phyloP scores from a whole-genome alignment of 1,284 basidiomycete species.

The Moniliophthora roreri region DNA sequence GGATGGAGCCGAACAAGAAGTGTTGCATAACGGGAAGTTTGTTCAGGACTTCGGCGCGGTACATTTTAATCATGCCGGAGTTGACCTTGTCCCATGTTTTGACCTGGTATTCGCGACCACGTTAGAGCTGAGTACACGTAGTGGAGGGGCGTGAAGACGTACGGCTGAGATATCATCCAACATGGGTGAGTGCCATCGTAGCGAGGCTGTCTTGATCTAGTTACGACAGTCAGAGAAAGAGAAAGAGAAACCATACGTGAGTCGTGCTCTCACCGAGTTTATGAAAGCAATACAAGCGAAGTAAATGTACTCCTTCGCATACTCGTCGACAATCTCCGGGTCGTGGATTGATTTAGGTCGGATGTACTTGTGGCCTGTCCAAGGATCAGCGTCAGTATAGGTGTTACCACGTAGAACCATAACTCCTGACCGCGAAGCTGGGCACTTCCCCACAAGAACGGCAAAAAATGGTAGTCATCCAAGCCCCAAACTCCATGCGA shows the following conservation, averaged over 20 bases:
- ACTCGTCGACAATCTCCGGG: conserved; percentile 90
- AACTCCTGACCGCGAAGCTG: conserved; percentile 65
- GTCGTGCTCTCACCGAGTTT: conserved; percentile 70
- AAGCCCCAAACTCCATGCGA: conserved; percentile 99
- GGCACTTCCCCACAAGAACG: conserved; percentile 89
- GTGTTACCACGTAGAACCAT: not conserved
- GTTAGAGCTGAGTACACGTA: not conserved
- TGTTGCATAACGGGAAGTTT: conserved; percentile 98
- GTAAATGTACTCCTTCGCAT: conserved; percentile 94
- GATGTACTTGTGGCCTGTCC: conserved; percentile 85
- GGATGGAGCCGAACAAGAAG: conserved; percentile 88
- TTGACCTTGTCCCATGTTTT: conserved; percentile 99
- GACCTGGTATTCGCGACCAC: conserved; percentile 42
- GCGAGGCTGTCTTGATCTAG: conserved; percentile 92
- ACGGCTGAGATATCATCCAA: conserved; percentile 96
- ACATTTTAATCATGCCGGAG: conserved; percentile 99
- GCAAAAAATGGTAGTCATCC: conserved; percentile 97
- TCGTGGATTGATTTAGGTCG: conserved; percentile 94
- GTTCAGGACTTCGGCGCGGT: conserved; percentile 89
- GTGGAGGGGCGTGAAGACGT: conserved; percentile 18
- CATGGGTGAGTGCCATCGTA: conserved; percentile 99
- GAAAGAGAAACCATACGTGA: not conserved
- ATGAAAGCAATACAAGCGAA: conserved; percentile 96
- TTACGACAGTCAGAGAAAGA: not conserved
- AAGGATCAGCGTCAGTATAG: not conserved